Conservation (phyloP, 352 stramenopile genomes). For the Pythium phragmitis region DNA sequence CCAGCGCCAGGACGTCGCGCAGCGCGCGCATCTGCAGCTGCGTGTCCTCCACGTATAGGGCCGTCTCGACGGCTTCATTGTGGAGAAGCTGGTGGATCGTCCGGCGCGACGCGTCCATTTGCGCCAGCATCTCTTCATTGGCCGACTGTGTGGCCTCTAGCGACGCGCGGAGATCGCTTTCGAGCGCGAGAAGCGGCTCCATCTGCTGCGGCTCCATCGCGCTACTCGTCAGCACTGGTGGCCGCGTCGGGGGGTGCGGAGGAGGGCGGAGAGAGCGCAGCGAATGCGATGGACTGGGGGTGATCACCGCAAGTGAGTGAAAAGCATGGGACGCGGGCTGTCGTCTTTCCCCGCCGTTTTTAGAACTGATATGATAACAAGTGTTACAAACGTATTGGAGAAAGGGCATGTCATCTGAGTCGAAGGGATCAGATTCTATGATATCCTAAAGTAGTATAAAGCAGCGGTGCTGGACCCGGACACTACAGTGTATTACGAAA, state of each 20-base stretch:
- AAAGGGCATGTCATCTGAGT: too few relatives aligned
- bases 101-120: constrained; percentile 22
- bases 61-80: constrained; percentile 26
- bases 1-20: constrained; percentile 28
- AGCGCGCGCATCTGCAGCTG: constrained; percentile 26
- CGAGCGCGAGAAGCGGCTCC: constrained; percentile 21
- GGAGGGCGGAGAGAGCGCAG: background rate
- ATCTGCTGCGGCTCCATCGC: constrained; percentile 3
- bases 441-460: background rate
- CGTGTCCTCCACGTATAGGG: constrained; percentile 26
- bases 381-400: background rate
- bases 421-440: too few relatives aligned
- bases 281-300: background rate
- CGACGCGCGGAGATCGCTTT: constrained; percentile 24
- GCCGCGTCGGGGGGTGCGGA: background rate
- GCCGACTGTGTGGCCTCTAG: constrained; percentile 11
- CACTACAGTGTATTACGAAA: too few relatives aligned
- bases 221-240: background rate
- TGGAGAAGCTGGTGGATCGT: constrained; percentile 21
- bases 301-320: too few relatives aligned
- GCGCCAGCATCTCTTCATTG: constrained; percentile 14
- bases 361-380: background rate
- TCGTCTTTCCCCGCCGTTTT: background rate
- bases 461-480: too few relatives aligned
- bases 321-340: background rate